Evolutionary conservation across 768 basidiomycete genomes (phyloP).

Genomic region (Candolleomyces efflorescens): DNA sequence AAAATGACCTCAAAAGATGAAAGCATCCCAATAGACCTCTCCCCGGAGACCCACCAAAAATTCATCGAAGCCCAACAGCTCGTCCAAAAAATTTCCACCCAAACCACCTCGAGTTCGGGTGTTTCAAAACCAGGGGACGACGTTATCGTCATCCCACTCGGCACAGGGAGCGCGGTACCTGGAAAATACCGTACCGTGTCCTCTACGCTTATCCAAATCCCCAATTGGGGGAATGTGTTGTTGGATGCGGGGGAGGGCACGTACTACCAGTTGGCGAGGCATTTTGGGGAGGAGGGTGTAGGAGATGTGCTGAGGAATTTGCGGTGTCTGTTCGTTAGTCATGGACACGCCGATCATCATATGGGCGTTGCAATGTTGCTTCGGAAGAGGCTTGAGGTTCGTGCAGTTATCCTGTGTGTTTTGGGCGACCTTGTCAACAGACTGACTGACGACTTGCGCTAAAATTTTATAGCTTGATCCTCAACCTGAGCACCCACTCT

Average conservation of each 20-base stretch:
- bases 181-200: slow-evolving; percentile 89
- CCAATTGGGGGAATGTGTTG: slow-evolving; percentile 67
- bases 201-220: slow-evolving; percentile 72
- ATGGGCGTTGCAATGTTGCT: slow-evolving; percentile 76
- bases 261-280: slow-evolving; percentile 80
- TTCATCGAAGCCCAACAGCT: slow-evolving; percentile 36
- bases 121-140: slow-evolving; percentile 46
- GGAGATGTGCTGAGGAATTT: slow-evolving; percentile 64
- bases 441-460: not conserved
- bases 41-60: slow-evolving; percentile 19
- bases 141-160: slow-evolving; percentile 70
- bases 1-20: not conserved
- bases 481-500: slow-evolving; percentile 58
- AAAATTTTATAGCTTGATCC: slow-evolving; percentile 54
- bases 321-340: slow-evolving; percentile 81
- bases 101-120: slow-evolving; percentile 8
- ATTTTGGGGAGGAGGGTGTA: slow-evolving; percentile 58
- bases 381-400: slow-evolving; percentile 62
- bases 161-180: slow-evolving; percentile 86
- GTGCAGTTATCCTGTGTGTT: not conserved
- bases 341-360: slow-evolving; percentile 93
- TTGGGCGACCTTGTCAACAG: not conserved
- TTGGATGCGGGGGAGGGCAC: slow-evolving; percentile 92
- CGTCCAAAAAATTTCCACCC: slow-evolving; percentile 25
- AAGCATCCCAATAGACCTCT: slow-evolving; percentile 17